phyloP scores from a whole-genome alignment of 2,329 filamentous ascomycete genomes.

The Pyricularia grisea region DNA sequence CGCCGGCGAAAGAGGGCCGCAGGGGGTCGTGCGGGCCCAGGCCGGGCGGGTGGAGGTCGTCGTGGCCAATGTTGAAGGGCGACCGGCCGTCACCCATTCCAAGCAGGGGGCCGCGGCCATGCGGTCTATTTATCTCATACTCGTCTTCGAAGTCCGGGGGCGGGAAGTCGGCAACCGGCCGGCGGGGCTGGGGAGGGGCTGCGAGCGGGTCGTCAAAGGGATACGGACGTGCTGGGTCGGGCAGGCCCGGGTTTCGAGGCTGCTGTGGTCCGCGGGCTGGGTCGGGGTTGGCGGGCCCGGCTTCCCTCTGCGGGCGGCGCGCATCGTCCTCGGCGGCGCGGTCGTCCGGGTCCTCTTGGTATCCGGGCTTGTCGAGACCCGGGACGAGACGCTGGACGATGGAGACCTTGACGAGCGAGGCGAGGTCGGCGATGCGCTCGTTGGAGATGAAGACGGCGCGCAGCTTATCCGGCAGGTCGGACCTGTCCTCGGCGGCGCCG shows the following conservation, averaged over 20 bases:
- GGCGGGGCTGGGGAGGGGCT: constrained; percentile 41
- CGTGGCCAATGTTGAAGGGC: constrained; percentile 66
- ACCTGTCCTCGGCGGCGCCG: constrained; percentile 36
- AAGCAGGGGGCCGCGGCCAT: constrained; percentile 21
- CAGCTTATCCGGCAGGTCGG: constrained; percentile 36
- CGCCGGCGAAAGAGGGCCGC: constrained; percentile 53
- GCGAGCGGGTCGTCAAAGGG: constrained; percentile 56
- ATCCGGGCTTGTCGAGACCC: constrained; percentile 63
- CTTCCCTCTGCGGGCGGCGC: constrained; percentile 26
- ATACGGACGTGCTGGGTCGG: constrained; percentile 54
- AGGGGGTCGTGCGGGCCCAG: constrained; percentile 81
- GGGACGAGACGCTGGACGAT: constrained; percentile 82
- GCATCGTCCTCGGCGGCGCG: constrained; percentile 28
- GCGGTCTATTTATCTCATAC: constrained; percentile 67
- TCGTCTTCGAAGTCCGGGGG: constrained; percentile 93
- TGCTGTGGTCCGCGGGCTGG: constrained; percentile 18
- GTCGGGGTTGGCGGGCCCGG: constrained; percentile 22
- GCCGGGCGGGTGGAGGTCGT: constrained; percentile 81
- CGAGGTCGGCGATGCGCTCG: constrained; percentile 57
- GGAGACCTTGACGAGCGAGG: constrained; percentile 62
- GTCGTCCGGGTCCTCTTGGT: constrained; percentile 48
- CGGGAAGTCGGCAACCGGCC: constrained; percentile 63
- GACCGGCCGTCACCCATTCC: constrained; percentile 30
- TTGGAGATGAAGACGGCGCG: constrained; percentile 64
- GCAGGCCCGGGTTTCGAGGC: constrained; percentile 38